Base-by-base conservation (phyloP, 2,329 filamentous ascomycete genomes). In the Cladophialophora psammophila region DNA sequence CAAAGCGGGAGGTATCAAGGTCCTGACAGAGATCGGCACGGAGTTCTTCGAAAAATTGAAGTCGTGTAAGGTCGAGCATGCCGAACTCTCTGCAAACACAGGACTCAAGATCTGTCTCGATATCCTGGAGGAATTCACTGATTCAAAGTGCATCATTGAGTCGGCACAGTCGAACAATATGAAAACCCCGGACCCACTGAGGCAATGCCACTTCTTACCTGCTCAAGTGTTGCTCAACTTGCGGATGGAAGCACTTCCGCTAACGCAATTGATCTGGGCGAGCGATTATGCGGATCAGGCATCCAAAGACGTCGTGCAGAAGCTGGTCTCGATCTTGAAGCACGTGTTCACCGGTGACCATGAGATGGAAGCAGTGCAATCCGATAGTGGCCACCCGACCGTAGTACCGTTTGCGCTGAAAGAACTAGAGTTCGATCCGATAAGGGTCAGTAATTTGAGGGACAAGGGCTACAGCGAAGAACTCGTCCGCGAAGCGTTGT, bases 141-240 rank as follows among this genome's bases (percentile, higher is more conserved):
- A 90, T 67, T 87, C 89, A 9, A 96, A 95, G 78, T 87, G 90
- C 70, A 87, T 98, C 60, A 85, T 85, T n/a, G 94, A 98, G 40
- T 90, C 94, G 1, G 81, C 85, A 36, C 88, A 90, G 74, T 88
- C 88, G 9, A 80, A 82, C 53, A 79, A 82, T 32, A 82, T 88
- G 76, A 80, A 81, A 66, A 79, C 76, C 52, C 81, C 81, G n/a
- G 86, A 89, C 57, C 80, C 85, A 40, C 82, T 84, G 58, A 82
- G 84, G 34, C 78, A 85, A 9, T 87, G 90, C 72, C 87, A 85
- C 73, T 92, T 91, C 76, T 81, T 84, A 9, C 85, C 88, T 13
- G 83, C 87, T 1, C 94, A 97, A 73, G 91, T 98, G 63, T 82
- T 97, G 13, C 88, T 98, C 5, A 94, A 98, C 76, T 80, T 98